Evolutionary conservation across 2,329 filamentous ascomycete genomes (phyloP).

Genomic region (Lachnellula suecica): DNA sequence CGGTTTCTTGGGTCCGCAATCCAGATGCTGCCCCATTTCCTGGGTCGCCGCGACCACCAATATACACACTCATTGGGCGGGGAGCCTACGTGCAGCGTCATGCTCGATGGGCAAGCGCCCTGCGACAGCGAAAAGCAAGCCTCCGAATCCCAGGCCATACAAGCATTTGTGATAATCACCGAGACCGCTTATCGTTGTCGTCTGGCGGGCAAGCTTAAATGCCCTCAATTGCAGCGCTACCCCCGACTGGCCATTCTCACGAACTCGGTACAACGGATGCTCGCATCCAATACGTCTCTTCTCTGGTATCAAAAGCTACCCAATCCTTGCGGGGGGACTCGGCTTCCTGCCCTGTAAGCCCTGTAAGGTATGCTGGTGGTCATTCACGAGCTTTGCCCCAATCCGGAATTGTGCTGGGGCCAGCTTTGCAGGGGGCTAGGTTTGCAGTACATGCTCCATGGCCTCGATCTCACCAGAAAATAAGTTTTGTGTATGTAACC

Average conservation of each 20-base stretch:
- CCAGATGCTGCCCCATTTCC: constrained; percentile 7
- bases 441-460: no score
- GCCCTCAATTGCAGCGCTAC: not conserved
- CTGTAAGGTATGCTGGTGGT: no score
- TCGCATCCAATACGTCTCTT: not conserved
- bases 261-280: not conserved
- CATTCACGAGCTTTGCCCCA: no score
- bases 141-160: not conserved
- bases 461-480: no score
- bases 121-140: not conserved
- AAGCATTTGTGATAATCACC: not conserved
- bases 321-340: not conserved
- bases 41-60: no score
- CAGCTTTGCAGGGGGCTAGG: not conserved
- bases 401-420: not conserved
- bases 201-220: not conserved
- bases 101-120: no score
- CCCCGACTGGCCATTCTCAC: not conserved
- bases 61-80: no score
- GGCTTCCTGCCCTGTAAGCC: not conserved
- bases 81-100: no score
- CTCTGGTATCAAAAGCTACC: not conserved
- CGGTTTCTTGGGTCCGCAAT: constrained; percentile 8
- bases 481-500: not conserved
- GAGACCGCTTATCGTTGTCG: not conserved